Evolutionary conservation across 2,329 filamentous ascomycete genomes (phyloP).

Genomic region (Fusarium sp.): DNA sequence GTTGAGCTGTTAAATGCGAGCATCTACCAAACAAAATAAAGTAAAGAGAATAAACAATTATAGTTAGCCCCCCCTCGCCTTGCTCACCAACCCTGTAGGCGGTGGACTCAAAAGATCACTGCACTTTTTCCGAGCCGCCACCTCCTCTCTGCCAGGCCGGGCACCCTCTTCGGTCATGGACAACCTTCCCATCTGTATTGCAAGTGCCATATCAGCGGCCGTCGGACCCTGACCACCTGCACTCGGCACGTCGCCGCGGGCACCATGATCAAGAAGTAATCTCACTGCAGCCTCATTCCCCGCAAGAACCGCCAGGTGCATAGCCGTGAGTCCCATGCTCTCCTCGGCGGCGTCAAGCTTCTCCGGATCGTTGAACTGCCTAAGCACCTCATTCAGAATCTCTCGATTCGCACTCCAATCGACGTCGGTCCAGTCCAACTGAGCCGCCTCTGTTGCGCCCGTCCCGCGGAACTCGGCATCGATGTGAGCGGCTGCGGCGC

Average conservation of each 20-base stretch:
- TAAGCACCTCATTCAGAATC: not conserved
- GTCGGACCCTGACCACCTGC: not conserved
- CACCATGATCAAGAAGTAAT: not conserved
- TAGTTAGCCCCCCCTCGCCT: too few species aligned
- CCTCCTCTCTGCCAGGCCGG: not conserved
- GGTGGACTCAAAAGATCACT: not conserved
- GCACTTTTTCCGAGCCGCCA: not conserved
- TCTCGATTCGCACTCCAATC: not conserved
- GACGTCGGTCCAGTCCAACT: not conserved
- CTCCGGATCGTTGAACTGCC: not conserved
- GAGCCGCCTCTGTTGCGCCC: not conserved
- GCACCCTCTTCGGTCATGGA: not conserved
- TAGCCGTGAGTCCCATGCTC: not conserved
- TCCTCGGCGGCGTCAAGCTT: not conserved
- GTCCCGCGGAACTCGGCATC: not conserved
- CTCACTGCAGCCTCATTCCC: not conserved
- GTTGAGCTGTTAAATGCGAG: too few species aligned
- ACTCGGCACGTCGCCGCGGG: not conserved
- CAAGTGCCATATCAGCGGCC: not conserved
- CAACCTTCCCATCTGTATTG: not conserved
- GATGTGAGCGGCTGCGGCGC: not conserved
- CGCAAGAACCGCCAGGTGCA: not conserved
- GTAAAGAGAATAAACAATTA: too few species aligned
- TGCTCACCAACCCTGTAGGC: too few species aligned
- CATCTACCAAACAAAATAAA: too few species aligned